These are phyloP conservation scores for Metarhizium anisopliae DNA, from an alignment of 2,329 filamentous ascomycete genomes.

Conservation along the genomic window DNA sequence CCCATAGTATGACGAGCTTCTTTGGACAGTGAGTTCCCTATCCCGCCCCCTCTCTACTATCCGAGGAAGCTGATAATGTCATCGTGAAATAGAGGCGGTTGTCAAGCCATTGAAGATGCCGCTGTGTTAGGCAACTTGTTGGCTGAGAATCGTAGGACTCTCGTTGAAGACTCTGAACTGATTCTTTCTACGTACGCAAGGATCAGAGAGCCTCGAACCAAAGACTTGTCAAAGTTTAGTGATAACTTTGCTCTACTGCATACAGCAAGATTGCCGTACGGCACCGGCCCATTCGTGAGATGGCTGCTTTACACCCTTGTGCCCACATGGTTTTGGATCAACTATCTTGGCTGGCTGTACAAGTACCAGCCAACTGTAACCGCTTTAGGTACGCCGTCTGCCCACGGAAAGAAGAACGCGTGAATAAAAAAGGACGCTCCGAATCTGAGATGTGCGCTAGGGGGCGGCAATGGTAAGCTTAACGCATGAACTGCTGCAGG, in stretches of 20 bases:
- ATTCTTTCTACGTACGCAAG: constrained; percentile 7
- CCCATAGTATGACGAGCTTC: constrained; percentile 13
- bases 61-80: not conserved
- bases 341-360: constrained; percentile 12
- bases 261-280: constrained; percentile 9
- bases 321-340: constrained; percentile 9
- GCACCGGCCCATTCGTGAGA: constrained; percentile 7
- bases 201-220: constrained; percentile 7
- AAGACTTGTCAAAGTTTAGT: constrained; percentile 10
- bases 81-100: constrained; percentile 5
- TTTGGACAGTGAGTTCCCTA: constrained; percentile 9
- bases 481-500: not conserved
- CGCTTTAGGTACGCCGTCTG: not conserved
- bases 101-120: constrained; percentile 11
- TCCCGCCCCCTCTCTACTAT: not conserved
- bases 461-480: not conserved
- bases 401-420: not conserved
- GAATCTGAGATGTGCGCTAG: not conserved
- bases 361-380: constrained; percentile 9
- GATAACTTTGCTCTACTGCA: constrained; percentile 10
- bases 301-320: constrained; percentile 10
- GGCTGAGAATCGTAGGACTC: constrained; percentile 4
- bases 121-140: constrained; percentile 10
- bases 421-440: not conserved
- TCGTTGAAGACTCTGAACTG: constrained; percentile 3